phyloP scores from a whole-genome alignment of 805 yeast species.

The Starmerella apicola region DNA sequence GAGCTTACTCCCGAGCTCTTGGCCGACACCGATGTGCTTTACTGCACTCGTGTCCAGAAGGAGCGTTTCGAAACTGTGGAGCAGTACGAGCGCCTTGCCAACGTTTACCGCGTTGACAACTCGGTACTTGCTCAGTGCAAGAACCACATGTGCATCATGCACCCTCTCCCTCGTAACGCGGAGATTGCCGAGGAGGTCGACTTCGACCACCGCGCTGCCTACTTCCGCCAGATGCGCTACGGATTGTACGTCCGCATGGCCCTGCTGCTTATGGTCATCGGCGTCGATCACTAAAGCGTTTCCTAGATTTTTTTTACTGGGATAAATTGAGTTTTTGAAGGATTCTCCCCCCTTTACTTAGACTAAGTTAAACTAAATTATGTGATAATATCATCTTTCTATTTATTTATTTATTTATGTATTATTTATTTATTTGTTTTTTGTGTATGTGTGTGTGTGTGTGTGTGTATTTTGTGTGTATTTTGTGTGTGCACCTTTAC shows the following conservation, averaged over 20 bases:
- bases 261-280: conserved; percentile 91
- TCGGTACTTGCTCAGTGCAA: conserved; percentile 82
- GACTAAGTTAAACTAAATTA: too few relatives aligned
- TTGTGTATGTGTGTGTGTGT: not conserved
- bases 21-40: conserved; percentile 82
- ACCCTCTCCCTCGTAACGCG: conserved; percentile 93
- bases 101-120: conserved; percentile 85
- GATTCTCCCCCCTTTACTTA: too few relatives aligned
- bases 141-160: conserved; percentile 98
- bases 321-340: not conserved
- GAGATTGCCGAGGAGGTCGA: conserved; percentile 98
- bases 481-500: not conserved
- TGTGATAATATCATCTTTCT: not conserved
- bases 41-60: conserved; percentile 96
- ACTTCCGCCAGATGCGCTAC: conserved; percentile 98
- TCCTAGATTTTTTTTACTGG: not conserved
- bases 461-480: conserved; percentile 4
- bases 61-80: conserved; percentile 74
- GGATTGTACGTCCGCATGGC: conserved; percentile 99
- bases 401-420: conserved; percentile 10
- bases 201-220: conserved; percentile 98
- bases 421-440: conserved; percentile 8
- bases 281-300: conserved; percentile 72
- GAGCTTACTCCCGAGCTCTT: conserved; percentile 73
- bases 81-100: conserved; percentile 80